These are phyloP conservation scores for Acephala macrosclerotiorum DNA, from an alignment of 2,329 filamentous ascomycete species.

Conservation along the genomic window DNA sequence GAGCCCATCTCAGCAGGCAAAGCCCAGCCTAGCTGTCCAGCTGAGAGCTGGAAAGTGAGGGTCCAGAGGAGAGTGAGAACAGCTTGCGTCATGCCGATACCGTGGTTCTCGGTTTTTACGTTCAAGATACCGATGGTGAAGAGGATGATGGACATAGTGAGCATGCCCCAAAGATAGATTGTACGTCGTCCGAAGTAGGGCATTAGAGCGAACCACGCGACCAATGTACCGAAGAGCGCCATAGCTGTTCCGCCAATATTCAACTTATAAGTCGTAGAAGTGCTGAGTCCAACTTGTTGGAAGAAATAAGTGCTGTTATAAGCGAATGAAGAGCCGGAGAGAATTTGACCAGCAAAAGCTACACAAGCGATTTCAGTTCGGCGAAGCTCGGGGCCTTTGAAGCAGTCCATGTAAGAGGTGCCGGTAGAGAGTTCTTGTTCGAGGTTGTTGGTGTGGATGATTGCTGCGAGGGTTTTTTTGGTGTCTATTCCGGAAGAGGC, in stretches of 20 bases:
- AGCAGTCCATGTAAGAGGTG: conserved; percentile 55
- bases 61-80: conserved; percentile 41
- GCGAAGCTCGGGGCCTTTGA: conserved; percentile 53
- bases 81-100: conserved; percentile 32
- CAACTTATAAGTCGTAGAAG: conserved; percentile 53
- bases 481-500: conserved; percentile 45
- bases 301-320: conserved; percentile 69
- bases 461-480: conserved; percentile 50
- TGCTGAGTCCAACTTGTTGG: conserved; percentile 58
- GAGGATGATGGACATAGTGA: conserved; percentile 54
- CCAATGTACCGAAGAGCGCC: conserved; percentile 57
- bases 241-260: conserved; percentile 55
- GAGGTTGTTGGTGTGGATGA: conserved; percentile 61
- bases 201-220: conserved; percentile 56
- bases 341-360: conserved; percentile 67
- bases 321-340: conserved; percentile 66
- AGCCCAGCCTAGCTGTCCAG: conserved; percentile 48
- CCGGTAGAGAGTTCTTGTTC: conserved; percentile 52
- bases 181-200: conserved; percentile 55
- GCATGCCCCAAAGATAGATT: conserved; percentile 56
- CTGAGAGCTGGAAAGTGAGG: conserved; percentile 46
- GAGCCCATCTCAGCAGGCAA: conserved; percentile 46
- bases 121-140: conserved; percentile 51
- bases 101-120: conserved; percentile 27
- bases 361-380: conserved; percentile 60